Evolutionary conservation across 805 yeast species (phyloP).

Genomic region (Saccharomycopsis oosterbeekiorum): DNA sequence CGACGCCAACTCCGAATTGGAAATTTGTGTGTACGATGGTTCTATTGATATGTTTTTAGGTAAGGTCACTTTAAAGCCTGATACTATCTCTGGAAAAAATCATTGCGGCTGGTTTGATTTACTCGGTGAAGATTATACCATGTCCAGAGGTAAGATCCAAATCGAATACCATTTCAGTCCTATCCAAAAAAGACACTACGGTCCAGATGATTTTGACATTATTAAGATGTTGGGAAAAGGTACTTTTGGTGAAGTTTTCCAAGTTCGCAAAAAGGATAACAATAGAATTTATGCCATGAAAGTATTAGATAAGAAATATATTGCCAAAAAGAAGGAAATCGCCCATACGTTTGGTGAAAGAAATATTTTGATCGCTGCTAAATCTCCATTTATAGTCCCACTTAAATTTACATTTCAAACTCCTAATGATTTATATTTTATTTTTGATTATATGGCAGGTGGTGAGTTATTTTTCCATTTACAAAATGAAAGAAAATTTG

Average conservation of each 20-base stretch:
- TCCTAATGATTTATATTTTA: slow-evolving; percentile 81
- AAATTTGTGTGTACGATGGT: slow-evolving; percentile 85
- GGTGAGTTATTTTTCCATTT: slow-evolving; percentile 96
- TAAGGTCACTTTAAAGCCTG: slow-evolving; percentile 65
- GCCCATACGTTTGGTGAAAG: slow-evolving; percentile 98
- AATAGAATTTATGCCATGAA: slow-evolving; percentile 95
- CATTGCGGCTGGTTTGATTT: slow-evolving; percentile 62
- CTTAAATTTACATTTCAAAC: slow-evolving; percentile 95
- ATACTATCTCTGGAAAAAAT: slow-evolving; percentile 27
- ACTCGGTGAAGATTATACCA: slow-evolving; percentile 63
- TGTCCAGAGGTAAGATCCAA: slow-evolving; percentile 67
- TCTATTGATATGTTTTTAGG: slow-evolving; percentile 82
- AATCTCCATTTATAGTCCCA: slow-evolving; percentile 91
- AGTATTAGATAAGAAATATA: slow-evolving; percentile 86
- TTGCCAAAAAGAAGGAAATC: slow-evolving; percentile 92
- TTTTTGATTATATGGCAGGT: slow-evolving; percentile 96
- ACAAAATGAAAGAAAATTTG: slow-evolving; percentile 91
- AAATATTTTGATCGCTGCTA: slow-evolving; percentile 85
- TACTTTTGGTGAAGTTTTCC: slow-evolving; percentile 96
- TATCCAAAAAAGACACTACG: slow-evolving; percentile 66
- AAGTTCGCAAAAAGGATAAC: slow-evolving; percentile 86
- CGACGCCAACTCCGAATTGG: slow-evolving; percentile 74
- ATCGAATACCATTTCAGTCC: slow-evolving; percentile 65
- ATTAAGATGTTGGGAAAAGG: slow-evolving; percentile 89
- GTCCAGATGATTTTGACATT: slow-evolving; percentile 92